Percentiles rank a stretch among this genome's conserved stretches.
Conservation (phyloP, 2,329 filamentous ascomycete species). For the Nemania serpens region DNA sequence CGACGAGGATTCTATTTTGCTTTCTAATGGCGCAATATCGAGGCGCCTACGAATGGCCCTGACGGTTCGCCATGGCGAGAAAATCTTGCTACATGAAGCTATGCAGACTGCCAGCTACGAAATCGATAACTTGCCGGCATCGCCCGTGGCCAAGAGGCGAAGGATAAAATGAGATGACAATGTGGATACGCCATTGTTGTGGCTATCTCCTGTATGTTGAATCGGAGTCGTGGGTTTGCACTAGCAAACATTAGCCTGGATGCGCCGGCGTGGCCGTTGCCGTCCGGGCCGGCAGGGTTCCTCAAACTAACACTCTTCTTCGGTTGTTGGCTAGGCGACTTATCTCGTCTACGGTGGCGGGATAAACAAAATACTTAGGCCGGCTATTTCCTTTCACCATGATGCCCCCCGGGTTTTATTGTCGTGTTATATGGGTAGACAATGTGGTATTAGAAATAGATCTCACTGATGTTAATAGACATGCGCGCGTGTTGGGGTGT, state of each 20-base stretch:
- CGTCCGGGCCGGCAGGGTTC: background rate
- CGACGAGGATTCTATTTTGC: slow-evolving; percentile 47
- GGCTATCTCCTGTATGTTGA: background rate
- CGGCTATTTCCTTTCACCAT: too few relatives aligned
- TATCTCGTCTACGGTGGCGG: background rate
- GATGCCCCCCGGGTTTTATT: background rate
- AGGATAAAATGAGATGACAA: slow-evolving; percentile 29
- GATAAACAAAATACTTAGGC: too few relatives aligned
- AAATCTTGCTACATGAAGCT: slow-evolving; percentile 64
- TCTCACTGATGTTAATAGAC: slow-evolving; percentile 3
- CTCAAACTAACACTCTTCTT: background rate
- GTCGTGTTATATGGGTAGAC: background rate
- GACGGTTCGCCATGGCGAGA: slow-evolving; percentile 73
- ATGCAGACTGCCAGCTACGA: slow-evolving; percentile 45
- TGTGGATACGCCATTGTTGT: background rate
- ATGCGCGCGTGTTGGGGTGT: background rate
- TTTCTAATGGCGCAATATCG: slow-evolving; percentile 38
- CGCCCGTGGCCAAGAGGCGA: slow-evolving; percentile 39
- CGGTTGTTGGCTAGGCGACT: background rate
- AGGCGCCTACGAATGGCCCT: slow-evolving; percentile 63
- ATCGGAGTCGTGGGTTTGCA: background rate
- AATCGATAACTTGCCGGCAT: slow-evolving; percentile 27
- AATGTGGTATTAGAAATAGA: slow-evolving; percentile 13
- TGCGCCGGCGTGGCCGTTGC: background rate
- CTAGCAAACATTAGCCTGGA: background rate